A percentile compares a stretch with the other conserved stretches of the same genome.
Conservation (phyloP, 1,284 basidiomycete species). For the Rhodotorula sp. region DNA sequence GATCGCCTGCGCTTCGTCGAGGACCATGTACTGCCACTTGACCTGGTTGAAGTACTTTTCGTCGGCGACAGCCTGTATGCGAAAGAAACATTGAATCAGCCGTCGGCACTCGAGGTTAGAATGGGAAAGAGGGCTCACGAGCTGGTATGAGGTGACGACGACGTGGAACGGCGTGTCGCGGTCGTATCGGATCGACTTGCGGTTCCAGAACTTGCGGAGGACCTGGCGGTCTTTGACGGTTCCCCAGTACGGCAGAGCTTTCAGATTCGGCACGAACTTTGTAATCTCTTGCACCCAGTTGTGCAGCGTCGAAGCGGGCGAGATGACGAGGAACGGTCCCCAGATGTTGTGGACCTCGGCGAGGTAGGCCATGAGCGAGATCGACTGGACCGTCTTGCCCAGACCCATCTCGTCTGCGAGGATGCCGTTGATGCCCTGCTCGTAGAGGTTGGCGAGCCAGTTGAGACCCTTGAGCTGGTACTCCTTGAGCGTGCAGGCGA, state of each 20-base stretch:
- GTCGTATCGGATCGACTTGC: constrained; percentile 93
- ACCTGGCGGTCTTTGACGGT: constrained; percentile 94
- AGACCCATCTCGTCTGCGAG: constrained; percentile 89
- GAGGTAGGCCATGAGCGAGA: constrained; percentile 92
- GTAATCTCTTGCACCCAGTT: constrained; percentile 99
- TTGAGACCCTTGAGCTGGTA: constrained; percentile 98
- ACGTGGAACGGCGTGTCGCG: constrained; percentile 96
- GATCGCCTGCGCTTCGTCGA: constrained; percentile 99
- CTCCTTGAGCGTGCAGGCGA: constrained; percentile 96
- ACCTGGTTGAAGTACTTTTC: constrained; percentile 97
- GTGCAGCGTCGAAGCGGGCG: constrained; percentile 94
- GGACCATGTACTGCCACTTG: constrained; percentile 99
- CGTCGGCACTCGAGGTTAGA: not conserved
- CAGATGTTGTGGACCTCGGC: constrained; percentile 98
- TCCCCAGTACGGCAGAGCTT: constrained; percentile 97
- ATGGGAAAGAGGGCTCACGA: constrained; percentile 59
- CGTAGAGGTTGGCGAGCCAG: constrained; percentile 96
- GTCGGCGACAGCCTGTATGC: constrained; percentile 78
- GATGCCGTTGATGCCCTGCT: constrained; percentile 98
- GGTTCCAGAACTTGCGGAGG: constrained; percentile 96
- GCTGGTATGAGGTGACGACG: constrained; percentile 93
- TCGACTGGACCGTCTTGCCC: constrained; percentile 91
- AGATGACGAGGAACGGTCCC: constrained; percentile 99
- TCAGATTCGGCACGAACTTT: constrained; percentile 89
- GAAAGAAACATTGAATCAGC: not conserved